phyloP scores from a whole-genome alignment of 805 yeast genomes.

The Spathaspora passalidarum region DNA sequence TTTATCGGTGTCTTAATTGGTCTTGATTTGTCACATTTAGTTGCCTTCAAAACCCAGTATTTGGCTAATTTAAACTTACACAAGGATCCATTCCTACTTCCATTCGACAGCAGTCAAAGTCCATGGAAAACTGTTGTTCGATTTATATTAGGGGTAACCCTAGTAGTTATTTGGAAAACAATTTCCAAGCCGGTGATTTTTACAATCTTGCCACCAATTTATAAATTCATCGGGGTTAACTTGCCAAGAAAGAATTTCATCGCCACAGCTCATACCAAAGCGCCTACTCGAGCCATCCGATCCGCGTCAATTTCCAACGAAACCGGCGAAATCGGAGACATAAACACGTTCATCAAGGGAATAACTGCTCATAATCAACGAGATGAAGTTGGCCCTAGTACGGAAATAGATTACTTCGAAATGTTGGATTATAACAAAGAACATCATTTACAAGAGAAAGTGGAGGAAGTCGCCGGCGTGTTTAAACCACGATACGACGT shows the following conservation, averaged over 20 bases:
- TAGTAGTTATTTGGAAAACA: conserved; percentile 72
- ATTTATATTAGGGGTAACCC: conserved; percentile 55
- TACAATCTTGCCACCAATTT: conserved; percentile 57
- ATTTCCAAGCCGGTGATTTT: conserved; percentile 66
- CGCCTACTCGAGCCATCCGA: conserved; percentile 32
- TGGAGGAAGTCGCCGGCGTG: conserved; percentile 33
- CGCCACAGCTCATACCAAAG: conserved; percentile 34
- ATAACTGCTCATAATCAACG: conserved; percentile 22
- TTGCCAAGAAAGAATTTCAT: conserved; percentile 37
- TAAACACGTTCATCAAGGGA: conserved; percentile 23
- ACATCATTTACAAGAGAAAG: background rate
- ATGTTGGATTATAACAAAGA: conserved; percentile 30
- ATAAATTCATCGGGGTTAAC: conserved; percentile 38
- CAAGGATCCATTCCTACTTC: conserved; percentile 32
- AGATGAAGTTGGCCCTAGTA: conserved; percentile 34
- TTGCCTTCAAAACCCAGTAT: conserved; percentile 29
- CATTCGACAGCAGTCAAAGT: conserved; percentile 39
- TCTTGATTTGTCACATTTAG: conserved; percentile 60
- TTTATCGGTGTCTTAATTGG: conserved; percentile 88
- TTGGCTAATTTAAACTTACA: conserved; percentile 17
- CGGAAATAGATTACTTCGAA: conserved; percentile 41
- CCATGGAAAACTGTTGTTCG: conserved; percentile 42
- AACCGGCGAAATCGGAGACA: conserved; percentile 19
- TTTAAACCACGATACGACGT: conserved; percentile 65
- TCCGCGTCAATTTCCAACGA: conserved; percentile 39